phyloP scores from a whole-genome alignment of 805 yeast species.

The Monosporozyma solicola region DNA sequence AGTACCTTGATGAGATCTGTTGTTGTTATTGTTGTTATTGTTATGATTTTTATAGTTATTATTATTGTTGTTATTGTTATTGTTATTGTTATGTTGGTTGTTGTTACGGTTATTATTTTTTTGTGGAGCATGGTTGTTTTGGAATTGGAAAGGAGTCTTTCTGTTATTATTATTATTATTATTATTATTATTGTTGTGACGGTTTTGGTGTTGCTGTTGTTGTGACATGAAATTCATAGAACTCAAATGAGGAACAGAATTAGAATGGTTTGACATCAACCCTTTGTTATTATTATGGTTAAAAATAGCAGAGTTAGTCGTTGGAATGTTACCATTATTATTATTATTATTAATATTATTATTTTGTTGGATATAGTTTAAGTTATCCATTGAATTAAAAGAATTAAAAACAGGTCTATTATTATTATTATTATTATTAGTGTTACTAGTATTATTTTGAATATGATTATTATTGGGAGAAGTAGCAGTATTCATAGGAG shows the following conservation, averaged over 20 bases:
- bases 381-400: slow-evolving; percentile 2
- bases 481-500: background rate
- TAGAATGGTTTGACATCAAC: background rate
- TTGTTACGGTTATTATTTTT: slow-evolving; percentile 3
- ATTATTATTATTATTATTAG: background rate
- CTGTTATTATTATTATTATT: slow-evolving; percentile 3
- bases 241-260: slow-evolving; percentile 1
- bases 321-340: background rate
- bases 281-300: background rate
- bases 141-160: slow-evolving; percentile 6
- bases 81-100: slow-evolving; percentile 3
- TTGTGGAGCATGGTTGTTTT: background rate
- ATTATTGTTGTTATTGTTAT: slow-evolving; percentile 2
- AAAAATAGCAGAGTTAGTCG: background rate
- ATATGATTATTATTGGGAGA: background rate
- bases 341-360: background rate
- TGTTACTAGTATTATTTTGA: background rate
- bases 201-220: slow-evolving; percentile 1
- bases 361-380: background rate
- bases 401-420: background rate
- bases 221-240: background rate
- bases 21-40: slow-evolving; percentile 1
- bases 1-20: slow-evolving; percentile 6
- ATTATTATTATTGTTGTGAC: slow-evolving; percentile 7
- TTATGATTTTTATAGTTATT: slow-evolving; percentile 2